Base-by-base conservation (phyloP, 2,329 filamentous ascomycete genomes). In the Neoscytalidium dimidiatum region DNA sequence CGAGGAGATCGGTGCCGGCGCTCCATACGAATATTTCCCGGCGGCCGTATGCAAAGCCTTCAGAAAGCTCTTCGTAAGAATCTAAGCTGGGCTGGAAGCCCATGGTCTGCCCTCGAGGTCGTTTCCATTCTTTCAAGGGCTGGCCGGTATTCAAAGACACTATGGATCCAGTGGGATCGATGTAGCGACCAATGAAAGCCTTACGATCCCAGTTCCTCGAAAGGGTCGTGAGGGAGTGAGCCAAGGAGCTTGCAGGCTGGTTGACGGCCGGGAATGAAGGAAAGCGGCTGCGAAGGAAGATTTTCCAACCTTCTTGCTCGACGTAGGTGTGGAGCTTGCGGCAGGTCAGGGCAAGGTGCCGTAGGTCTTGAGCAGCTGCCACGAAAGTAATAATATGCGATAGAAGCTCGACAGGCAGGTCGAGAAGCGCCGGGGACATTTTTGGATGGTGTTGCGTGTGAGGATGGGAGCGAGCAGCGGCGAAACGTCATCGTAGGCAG, bases 1-100 rank as follows among this genome's bases (percentile, higher is more conserved):
- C 67, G 4, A 84, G 75, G 9, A 90, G 71, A 65, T 86, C 81
- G 2, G 86, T 83, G 0, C 85, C 87, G 13, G 86, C 86, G 61
- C 86, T 86, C 82, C 85, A 88, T 2, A 82, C 84, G 7, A 90
- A 72, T 0, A 86, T 81, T 70, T 89, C 86, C 69, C 80, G 82
- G 68, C 84, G 78, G 53, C 83, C 77, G 52, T 75, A 73, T 64
- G 74, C 75, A 1, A 66, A 62, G 9, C 74, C 74, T 2, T 78
- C 79, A 46, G 76, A 79, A 76, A 80, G 81, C n/a, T 78, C 74
- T 68, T 87, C 85, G 68, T 86, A 86, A 64, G 84, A 85, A 69
- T 87, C 84, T 53, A 88, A 80, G 46, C 80, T 79, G 19, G 87
- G 86, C 26, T 82, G 82, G 68, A 87, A 89, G 3, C 86, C 86